Percentiles rank a stretch among this genome's conserved stretches.
Conservation (phyloP, 495 filamentous ascomycete genomes). For the Penicillium fimorum region DNA sequence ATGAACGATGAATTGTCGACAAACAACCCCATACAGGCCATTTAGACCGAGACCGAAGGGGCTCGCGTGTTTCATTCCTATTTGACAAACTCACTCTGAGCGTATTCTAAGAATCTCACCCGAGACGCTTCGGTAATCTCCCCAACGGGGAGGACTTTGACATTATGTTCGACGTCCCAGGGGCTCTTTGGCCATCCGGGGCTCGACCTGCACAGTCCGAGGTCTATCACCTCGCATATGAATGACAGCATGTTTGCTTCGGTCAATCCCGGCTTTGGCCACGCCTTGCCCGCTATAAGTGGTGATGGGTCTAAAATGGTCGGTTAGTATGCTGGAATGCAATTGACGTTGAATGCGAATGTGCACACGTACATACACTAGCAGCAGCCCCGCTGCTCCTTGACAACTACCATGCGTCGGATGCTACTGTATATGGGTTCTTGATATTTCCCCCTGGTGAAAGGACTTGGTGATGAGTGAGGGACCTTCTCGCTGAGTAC, state of each 20-base stretch:
- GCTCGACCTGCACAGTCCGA: conserved; percentile 12
- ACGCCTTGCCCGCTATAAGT: conserved; percentile 40
- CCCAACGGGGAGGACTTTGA: conserved; percentile 43
- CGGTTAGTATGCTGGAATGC: neutral
- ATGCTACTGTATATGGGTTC: conserved; percentile 29
- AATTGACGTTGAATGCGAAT: neutral
- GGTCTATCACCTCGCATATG: conserved; percentile 28
- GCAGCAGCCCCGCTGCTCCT: conserved; percentile 20
- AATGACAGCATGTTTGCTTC: conserved; percentile 38
- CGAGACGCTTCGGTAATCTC: conserved; percentile 26
- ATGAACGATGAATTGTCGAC: neutral
- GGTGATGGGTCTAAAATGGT: conserved; percentile 28
- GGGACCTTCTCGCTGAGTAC: conserved; percentile 14
- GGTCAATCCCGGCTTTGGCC: conserved; percentile 30
- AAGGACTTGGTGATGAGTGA: neutral
- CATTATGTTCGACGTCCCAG: conserved; percentile 46
- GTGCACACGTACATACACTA: conserved; percentile 33
- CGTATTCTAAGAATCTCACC: conserved; percentile 20
- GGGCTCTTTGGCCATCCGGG: conserved; percentile 32
- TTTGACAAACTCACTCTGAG: neutral
- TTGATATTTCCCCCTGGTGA: conserved; percentile 20
- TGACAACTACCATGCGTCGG: conserved; percentile 37
- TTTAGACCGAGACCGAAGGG: neutral
- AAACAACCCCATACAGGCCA: neutral
- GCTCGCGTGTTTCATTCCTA: neutral